phyloP scores from a whole-genome alignment of 148 eudicot species.

The Camellia granthamiana region DNA sequence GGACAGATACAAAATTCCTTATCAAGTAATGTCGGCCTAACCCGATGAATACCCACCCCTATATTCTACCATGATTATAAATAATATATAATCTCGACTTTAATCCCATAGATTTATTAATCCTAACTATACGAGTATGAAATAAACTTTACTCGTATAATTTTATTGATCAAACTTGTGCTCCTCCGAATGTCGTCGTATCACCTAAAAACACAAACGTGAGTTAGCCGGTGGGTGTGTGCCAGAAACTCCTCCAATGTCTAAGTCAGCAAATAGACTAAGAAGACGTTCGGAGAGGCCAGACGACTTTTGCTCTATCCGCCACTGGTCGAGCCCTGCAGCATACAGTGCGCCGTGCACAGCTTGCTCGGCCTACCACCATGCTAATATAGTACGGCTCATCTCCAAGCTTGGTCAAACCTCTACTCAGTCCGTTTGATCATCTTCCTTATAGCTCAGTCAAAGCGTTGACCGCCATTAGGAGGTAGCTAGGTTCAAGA shows the following conservation, averaged over 20 bases:
- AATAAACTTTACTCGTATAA: too few species aligned
- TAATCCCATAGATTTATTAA: background rate
- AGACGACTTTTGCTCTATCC: background rate
- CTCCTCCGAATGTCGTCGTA: too few species aligned
- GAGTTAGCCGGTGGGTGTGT: too few species aligned
- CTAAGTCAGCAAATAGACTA: background rate
- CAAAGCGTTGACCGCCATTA: background rate
- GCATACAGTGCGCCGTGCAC: background rate
- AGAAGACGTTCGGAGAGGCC: background rate
- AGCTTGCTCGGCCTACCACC: background rate
- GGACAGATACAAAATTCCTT: too few species aligned
- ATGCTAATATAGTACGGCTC: background rate
- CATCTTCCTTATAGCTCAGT: too few species aligned
- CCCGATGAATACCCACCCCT: background rate
- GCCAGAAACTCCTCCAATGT: too few species aligned
- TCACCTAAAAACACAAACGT: too few species aligned
- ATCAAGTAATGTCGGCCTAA: too few species aligned
- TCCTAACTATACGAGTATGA: background rate
- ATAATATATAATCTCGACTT: background rate
- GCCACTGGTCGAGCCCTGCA: background rate
- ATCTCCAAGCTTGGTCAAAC: too few species aligned
- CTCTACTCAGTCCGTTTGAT: background rate
- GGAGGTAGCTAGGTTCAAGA: too few species aligned
- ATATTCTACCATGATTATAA: background rate
- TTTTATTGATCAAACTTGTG: too few species aligned